Evolutionary conservation across 2,329 filamentous ascomycete species (phyloP).

Genomic region (Ophiostoma tasmaniense): DNA sequence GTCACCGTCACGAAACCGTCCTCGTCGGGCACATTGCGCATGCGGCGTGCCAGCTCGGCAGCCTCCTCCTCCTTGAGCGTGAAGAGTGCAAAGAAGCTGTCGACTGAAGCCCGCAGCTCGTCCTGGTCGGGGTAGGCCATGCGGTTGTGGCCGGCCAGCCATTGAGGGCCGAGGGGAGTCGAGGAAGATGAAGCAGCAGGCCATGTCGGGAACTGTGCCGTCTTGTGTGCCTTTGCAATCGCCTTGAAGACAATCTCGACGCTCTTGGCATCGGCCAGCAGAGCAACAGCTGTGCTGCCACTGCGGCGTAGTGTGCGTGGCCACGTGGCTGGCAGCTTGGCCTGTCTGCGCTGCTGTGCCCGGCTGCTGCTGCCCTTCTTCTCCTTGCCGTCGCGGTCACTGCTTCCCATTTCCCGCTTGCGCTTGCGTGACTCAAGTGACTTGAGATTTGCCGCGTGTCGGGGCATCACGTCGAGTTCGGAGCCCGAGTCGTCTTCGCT

Average conservation of each 20-base stretch:
- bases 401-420: slow-evolving; percentile 34
- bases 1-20: slow-evolving; percentile 94
- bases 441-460: slow-evolving; percentile 33
- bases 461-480: slow-evolving; percentile 33
- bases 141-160: slow-evolving; percentile 58
- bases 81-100: slow-evolving; percentile 81
- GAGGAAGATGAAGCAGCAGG: neutral
- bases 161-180: slow-evolving; percentile 43
- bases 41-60: slow-evolving; percentile 51
- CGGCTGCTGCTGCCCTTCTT: neutral
- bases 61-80: slow-evolving; percentile 59
- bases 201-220: slow-evolving; percentile 28
- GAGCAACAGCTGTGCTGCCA: slow-evolving; percentile 69
- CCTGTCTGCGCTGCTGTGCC: slow-evolving; percentile 1
- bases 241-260: slow-evolving; percentile 70
- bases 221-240: slow-evolving; percentile 52
- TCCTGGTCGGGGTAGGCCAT: slow-evolving; percentile 61
- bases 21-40: slow-evolving; percentile 76
- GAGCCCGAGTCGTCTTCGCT: neutral
- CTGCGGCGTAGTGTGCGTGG: slow-evolving; percentile 59
- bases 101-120: slow-evolving; percentile 63
- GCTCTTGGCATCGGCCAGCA: slow-evolving; percentile 76
- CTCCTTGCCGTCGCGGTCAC: neutral
- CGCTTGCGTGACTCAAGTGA: slow-evolving; percentile 40
- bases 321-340: slow-evolving; percentile 60